These are phyloP conservation scores for Pelargonium citronellum DNA, from an alignment of 441 rosid genomes.

Conservation along the genomic window DNA sequence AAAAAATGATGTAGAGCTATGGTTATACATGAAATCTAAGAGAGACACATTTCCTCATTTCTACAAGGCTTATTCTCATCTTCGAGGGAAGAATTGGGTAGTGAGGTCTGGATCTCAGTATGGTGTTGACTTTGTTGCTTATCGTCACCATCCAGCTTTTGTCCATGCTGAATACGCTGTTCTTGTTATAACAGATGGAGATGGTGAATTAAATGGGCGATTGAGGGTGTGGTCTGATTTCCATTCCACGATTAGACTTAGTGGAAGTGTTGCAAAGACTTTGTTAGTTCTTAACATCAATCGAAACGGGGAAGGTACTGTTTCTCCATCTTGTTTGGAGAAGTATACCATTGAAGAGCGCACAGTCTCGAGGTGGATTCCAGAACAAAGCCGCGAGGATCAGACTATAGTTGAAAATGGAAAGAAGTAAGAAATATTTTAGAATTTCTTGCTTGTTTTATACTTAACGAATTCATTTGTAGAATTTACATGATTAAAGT, in stretches of 20 bases:
- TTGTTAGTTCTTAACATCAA: constrained; percentile 38
- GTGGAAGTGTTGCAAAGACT: constrained; percentile 54
- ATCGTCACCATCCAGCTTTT: constrained; percentile 54
- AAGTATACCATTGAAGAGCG: constrained; percentile 41
- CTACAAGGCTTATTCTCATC: constrained; percentile 56
- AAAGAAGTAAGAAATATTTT: constrained; percentile 24
- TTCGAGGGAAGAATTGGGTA: constrained; percentile 50
- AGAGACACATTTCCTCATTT: constrained; percentile 37
- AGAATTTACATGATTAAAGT: not conserved
- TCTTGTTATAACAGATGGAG: constrained; percentile 35
- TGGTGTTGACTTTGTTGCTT: constrained; percentile 62
- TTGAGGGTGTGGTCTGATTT: constrained; percentile 58
- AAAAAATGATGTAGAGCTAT: constrained; percentile 27
- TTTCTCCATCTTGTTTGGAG: constrained; percentile 34
- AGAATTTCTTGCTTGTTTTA: not conserved
- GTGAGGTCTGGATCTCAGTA: constrained; percentile 56
- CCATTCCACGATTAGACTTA: constrained; percentile 40
- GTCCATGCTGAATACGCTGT: constrained; percentile 68
- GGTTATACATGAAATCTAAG: constrained; percentile 40
- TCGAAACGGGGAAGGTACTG: constrained; percentile 25
- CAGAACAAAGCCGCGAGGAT: constrained; percentile 51
- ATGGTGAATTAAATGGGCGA: constrained; percentile 30
- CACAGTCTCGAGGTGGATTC: constrained; percentile 54
- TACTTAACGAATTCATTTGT: not conserved
- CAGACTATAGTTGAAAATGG: constrained; percentile 18